Base-by-base conservation (phyloP, 441 rosid genomes). In the Bocquillonia castaneifolia region DNA sequence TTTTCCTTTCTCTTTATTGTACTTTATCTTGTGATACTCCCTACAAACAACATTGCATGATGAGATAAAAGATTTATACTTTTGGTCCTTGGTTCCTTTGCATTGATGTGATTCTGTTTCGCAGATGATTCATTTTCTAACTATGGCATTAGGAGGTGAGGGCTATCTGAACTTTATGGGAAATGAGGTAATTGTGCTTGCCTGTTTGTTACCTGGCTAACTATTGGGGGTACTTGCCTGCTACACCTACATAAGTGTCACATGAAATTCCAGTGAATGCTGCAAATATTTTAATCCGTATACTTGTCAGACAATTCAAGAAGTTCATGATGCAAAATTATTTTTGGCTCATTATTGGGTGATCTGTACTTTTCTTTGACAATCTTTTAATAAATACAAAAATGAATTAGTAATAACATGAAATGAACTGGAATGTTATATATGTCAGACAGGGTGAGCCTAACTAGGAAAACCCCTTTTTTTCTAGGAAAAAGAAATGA, bases 151-250 rank as follows among this genome's bases (percentile, higher is more conserved):
- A 69, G 96, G 96, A 75, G 93, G 93, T 20, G 93, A 90, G 66
- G 96, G 93, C 74, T 88, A 88, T 73, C 90, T 90, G 68, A 90
- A 88, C 82, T 90, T 88, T 70, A 90, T 88, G 92, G 96, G 93
- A 68, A 90, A 90, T 71, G 96, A 90, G 88, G 96, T 86, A 79
- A 73, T 68, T 51, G 60, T 37, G 72, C 62, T 42, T 14, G 32
- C 58, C 57, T 23, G 45, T 32, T 52, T 55, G 66, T 54, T 57
- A 71, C 63, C 51, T 64, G 10, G 29, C 18, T 45, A 53, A 12
- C 10, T 63, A 26, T 70, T 32, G 60, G 37, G 9, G 47, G 69
- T 64, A 18, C 58, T 66, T 32, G 23, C 44, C 68, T 42, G 23
- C 14, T 15, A 66, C 32, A 51, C 40, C 44, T 44, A 28, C 5